Base-by-base conservation (phyloP, 192 early-diverging fungal genomes). In the Polychytrium aggregatum region DNA sequence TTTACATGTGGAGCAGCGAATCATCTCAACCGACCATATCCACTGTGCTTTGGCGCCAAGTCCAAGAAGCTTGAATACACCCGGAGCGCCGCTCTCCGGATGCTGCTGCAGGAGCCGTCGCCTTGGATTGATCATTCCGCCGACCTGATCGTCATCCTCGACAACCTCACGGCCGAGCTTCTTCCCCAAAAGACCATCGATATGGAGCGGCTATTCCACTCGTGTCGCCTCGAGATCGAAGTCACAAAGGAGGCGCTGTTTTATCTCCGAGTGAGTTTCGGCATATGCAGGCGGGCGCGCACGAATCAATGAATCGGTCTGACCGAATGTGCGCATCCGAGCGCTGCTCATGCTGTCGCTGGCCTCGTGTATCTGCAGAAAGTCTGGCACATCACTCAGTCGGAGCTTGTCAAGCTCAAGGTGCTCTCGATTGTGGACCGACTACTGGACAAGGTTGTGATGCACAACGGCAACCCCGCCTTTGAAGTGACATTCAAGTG, bases 181-280 rank as follows among this genome's bases (percentile, higher is more conserved):
- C 31, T 43, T 27, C 44, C 51, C 1, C 60, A 55, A 21, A 26
- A 45, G 24, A 48, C 53, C 34, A 43, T 54, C 14, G 59, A 67
- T 39, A 46, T 67, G 50, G 65, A 67, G 42, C 26, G 55, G 38
- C 27, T 67, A 41, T 67, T 55, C 33, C 65, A 67, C 49, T 67
- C 65, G 9, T 67, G 65, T 41, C 28, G 52, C 20, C 36, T 59
- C 3, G 65, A 67, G 44, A 16, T 16, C 8, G 56, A 56, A 37
- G 65, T 67, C 3, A 53, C 53, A 17, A 59, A 59, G 26, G 65
- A 67, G 30, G 55, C 60, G 2, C 33, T 57, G 8, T 37, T 41
- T 9, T 17, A 49, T 24, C 29, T 65, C 1, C 27, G 56, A 39
- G 63, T 57, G 35, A 11, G 37, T n/a, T 35, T n/a, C n/a, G n/a